Conservation (phyloP, 805 yeast species). For the Kazachstania martiniae region DNA sequence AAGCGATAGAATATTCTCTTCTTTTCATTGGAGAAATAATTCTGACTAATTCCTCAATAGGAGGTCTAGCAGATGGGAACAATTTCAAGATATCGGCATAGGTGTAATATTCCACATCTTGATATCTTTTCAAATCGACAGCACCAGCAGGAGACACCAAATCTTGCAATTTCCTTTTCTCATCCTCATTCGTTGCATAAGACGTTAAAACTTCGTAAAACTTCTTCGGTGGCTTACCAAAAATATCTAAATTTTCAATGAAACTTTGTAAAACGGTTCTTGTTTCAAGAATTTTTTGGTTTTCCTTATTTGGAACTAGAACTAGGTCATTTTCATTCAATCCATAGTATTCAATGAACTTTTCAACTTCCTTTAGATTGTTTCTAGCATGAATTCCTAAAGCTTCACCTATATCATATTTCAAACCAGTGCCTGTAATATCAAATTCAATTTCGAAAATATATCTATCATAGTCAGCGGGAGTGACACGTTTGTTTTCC, state of each 20-base stretch:
- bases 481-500: constrained; percentile 87
- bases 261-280: constrained; percentile 78
- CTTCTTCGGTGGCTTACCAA: constrained; percentile 93
- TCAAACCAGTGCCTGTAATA: constrained; percentile 78
- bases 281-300: constrained; percentile 45
- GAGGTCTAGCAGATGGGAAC: constrained; percentile 75
- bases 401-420: constrained; percentile 92
- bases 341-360: constrained; percentile 63
- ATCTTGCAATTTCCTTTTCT: constrained; percentile 48
- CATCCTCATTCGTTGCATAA: constrained; percentile 58
- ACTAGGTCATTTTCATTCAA: constrained; percentile 59
- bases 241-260: constrained; percentile 70
- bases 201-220: constrained; percentile 77
- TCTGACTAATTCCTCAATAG: constrained; percentile 54
- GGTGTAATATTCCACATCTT: constrained; percentile 72
- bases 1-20: constrained; percentile 95
- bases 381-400: constrained; percentile 91
- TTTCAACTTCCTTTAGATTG: constrained; percentile 48
- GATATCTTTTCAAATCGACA: constrained; percentile 67
- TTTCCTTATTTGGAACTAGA: constrained; percentile 60
- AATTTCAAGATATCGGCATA: constrained; percentile 74
- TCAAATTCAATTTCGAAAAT: constrained; percentile 96
- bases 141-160: constrained; percentile 76
- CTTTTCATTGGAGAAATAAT: constrained; percentile 83
- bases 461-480: constrained; percentile 79